These are phyloP conservation scores for Colletotrichum aenigma DNA, from an alignment of 2,329 filamentous ascomycete species.

Conservation along the genomic window DNA sequence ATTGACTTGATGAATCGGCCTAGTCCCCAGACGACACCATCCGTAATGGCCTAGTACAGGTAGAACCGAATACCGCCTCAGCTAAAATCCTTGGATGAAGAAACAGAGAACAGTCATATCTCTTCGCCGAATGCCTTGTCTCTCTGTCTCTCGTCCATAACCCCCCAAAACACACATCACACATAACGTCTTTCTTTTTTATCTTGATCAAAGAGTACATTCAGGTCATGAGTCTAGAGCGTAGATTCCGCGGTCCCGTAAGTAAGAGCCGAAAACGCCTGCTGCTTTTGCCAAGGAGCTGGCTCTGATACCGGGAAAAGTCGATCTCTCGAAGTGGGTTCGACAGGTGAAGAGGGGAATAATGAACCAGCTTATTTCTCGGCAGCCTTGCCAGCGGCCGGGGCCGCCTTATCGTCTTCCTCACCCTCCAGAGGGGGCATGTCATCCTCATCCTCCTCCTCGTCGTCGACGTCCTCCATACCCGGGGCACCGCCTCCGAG, in stretches of 20 bases:
- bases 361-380: constrained; percentile 16
- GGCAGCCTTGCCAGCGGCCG: constrained; percentile 27
- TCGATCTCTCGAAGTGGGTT: background rate
- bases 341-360: background rate
- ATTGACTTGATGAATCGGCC: background rate
- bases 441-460: constrained; percentile 75
- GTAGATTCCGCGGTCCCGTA: background rate
- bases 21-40: background rate
- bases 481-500: constrained; percentile 65
- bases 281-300: background rate
- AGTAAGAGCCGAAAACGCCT: background rate
- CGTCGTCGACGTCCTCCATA: constrained; percentile 53
- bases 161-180: background rate
- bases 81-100: background rate
- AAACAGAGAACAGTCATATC: background rate
- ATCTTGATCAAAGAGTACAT: constrained; percentile 16
- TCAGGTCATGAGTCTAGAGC: constrained; percentile 20
- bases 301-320: background rate
- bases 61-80: background rate
- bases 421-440: constrained; percentile 82
- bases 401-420: constrained; percentile 44
- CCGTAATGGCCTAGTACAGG: background rate
- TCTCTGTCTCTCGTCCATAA: background rate
- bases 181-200: background rate
- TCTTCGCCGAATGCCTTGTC: background rate